Conservation (phyloP, 306 rosid genomes). For the Acacia melanoxylon region DNA sequence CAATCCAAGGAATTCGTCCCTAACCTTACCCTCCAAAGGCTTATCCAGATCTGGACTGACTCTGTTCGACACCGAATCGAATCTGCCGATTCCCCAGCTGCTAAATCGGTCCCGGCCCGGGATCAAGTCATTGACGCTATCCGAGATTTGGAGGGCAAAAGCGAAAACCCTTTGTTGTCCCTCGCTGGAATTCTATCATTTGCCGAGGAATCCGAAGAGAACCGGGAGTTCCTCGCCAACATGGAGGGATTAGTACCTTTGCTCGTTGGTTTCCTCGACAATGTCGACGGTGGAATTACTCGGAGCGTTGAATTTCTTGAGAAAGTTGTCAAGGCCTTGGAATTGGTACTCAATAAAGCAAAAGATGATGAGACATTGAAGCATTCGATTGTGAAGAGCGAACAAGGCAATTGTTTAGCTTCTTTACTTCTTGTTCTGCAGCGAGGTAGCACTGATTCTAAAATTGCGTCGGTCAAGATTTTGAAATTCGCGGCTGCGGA, state of each 20-base stretch:
- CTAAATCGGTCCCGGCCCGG: conserved; percentile 31
- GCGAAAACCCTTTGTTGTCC: conserved; percentile 29
- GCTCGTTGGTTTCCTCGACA: conserved; percentile 57
- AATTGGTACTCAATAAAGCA: conserved; percentile 43
- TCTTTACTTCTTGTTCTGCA: conserved; percentile 58
- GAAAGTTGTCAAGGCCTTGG: conserved; percentile 48
- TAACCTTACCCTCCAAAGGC: conserved; percentile 73
- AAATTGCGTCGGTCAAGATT: conserved; percentile 53
- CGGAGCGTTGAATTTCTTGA: conserved; percentile 41
- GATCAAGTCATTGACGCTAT: conserved; percentile 46
- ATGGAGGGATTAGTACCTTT: conserved; percentile 45
- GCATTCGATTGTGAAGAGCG: conserved; percentile 41
- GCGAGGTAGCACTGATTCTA: conserved; percentile 49
- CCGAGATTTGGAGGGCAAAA: neutral
- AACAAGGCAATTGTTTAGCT: conserved; percentile 36
- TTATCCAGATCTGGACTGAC: conserved; percentile 90
- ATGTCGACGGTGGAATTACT: conserved; percentile 42
- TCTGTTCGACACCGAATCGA: conserved; percentile 44
- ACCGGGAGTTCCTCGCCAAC: conserved; percentile 54
- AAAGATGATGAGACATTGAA: conserved; percentile 40
- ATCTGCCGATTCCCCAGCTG: conserved; percentile 35
- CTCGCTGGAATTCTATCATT: conserved; percentile 47
- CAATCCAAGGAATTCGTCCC: conserved; percentile 76
- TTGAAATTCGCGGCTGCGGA: conserved; percentile 52
- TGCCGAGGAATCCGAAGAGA: conserved; percentile 61